Conservation (phyloP, 1,284 basidiomycete species). For the Puccinia novopanici region DNA sequence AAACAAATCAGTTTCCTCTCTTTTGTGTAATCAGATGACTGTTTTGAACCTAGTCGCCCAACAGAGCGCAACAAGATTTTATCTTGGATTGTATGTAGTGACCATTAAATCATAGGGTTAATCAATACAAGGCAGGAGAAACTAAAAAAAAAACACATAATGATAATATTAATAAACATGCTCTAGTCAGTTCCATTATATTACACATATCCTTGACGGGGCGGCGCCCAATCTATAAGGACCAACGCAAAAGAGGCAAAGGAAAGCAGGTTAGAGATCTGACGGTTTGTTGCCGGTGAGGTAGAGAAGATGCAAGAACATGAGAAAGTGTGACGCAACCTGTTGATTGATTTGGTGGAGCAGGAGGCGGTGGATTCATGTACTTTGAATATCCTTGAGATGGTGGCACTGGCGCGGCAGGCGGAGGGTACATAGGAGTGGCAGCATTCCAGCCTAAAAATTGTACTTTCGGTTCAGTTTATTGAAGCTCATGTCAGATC, state of each 20-base stretch:
- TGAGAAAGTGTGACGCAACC: conserved; percentile 18
- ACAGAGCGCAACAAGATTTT: not conserved
- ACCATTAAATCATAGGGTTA: conserved; percentile 9
- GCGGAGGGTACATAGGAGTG: conserved; percentile 7
- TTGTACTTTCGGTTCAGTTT: not conserved
- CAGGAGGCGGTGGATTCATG: conserved; percentile 24
- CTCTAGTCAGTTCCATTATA: not conserved
- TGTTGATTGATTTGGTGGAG: conserved; percentile 18
- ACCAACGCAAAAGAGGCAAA: not conserved
- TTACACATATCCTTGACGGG: conserved; percentile 31
- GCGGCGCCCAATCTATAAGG: conserved; percentile 17
- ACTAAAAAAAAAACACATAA: not conserved
- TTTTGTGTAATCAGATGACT: no score
- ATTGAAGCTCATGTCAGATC: conserved; percentile 5
- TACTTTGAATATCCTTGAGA: conserved; percentile 28
- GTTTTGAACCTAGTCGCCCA: not conserved
- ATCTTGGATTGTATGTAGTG: not conserved
- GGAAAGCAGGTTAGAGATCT: not conserved
- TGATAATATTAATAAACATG: not conserved
- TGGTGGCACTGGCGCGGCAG: conserved; percentile 16
- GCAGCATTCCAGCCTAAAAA: conserved; percentile 22
- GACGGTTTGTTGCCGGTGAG: not conserved
- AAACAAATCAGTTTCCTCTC: no score
- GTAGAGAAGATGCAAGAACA: not conserved
- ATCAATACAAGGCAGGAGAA: conserved; percentile 24